These are phyloP conservation scores for Waltergamsia citrina DNA, from an alignment of 2,329 filamentous ascomycete genomes.

Conservation along the genomic window DNA sequence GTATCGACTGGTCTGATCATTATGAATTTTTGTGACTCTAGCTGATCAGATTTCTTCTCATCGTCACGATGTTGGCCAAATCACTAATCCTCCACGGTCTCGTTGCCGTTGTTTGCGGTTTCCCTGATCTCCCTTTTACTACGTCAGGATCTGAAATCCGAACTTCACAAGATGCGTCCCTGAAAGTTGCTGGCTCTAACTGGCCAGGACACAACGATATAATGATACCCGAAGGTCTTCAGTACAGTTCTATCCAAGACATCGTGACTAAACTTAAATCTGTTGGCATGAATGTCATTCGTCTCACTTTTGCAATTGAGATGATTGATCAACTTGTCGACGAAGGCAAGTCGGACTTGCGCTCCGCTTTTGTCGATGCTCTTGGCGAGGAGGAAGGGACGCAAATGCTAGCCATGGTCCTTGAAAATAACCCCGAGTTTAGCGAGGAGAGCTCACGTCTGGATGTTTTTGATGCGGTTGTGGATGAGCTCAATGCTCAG, in stretches of 20 bases:
- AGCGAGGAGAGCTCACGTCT: constrained; percentile 43
- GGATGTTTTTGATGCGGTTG: constrained; percentile 49
- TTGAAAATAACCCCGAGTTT: constrained; percentile 48
- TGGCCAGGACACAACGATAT: constrained; percentile 52
- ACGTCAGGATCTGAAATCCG: constrained; percentile 30
- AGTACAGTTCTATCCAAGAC: constrained; percentile 46
- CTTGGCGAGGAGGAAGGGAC: constrained; percentile 44
- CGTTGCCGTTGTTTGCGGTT: constrained; percentile 2
- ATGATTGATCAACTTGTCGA: constrained; percentile 51
- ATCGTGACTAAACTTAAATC: constrained; percentile 48
- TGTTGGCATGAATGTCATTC: constrained; percentile 53
- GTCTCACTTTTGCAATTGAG: constrained; percentile 54
- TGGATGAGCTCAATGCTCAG: constrained; percentile 44
- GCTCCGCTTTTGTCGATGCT: constrained; percentile 31
- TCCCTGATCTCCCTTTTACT: constrained; percentile 23
- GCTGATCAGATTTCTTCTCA: too few species aligned
- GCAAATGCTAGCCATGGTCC: constrained; percentile 36
- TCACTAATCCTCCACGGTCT: background rate
- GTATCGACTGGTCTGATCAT: too few species aligned
- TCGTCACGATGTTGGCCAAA: background rate
- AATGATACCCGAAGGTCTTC: constrained; percentile 58
- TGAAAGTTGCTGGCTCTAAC: constrained; percentile 45
- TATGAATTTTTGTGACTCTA: too few species aligned
- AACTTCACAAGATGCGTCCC: constrained; percentile 28
- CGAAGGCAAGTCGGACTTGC: constrained; percentile 35